Percentiles rank a stretch among this genome's conserved stretches.
These are phyloP conservation scores for Diutina pseudorugosa DNA, from an alignment of 1,139 yeast genomes.

Conservation along the genomic window DNA sequence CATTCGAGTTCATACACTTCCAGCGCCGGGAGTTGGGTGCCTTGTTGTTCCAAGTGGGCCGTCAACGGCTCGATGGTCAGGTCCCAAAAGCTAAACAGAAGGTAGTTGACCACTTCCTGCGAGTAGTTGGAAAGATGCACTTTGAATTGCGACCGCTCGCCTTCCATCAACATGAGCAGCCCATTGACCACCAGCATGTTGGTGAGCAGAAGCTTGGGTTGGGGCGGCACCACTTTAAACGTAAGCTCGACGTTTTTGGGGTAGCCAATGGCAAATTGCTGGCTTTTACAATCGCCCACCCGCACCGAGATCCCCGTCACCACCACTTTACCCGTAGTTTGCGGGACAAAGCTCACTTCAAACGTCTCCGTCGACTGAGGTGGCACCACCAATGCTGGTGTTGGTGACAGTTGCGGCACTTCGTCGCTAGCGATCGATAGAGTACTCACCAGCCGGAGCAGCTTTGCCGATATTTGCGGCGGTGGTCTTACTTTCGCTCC, in stretches of 20 bases:
- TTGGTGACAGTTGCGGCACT: background rate
- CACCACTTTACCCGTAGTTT: background rate
- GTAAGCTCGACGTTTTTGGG: background rate
- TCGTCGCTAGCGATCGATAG: background rate
- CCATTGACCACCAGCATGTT: slow-evolving; percentile 47
- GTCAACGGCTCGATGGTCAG: slow-evolving; percentile 60
- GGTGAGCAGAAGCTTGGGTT: slow-evolving; percentile 49
- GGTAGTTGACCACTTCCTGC: slow-evolving; percentile 38
- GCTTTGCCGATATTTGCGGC: background rate
- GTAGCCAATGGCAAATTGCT: background rate
- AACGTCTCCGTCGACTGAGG: background rate
- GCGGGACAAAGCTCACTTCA: background rate
- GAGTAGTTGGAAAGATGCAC: slow-evolving; percentile 49
- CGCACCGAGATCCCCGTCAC: background rate
- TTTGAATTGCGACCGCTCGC: slow-evolving; percentile 45
- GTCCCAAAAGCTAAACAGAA: slow-evolving; percentile 55
- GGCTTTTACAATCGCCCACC: background rate
- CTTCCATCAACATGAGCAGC: slow-evolving; percentile 73
- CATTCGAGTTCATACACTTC: slow-evolving; percentile 73
- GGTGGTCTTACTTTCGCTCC: background rate
- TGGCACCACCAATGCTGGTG: background rate
- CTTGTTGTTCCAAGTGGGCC: slow-evolving; percentile 15
- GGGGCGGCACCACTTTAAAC: slow-evolving; percentile 44
- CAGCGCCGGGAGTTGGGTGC: slow-evolving; percentile 30
- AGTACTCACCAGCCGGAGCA: background rate